Conservation (phyloP, 169 alveolate species). For the Ichthyophthirius multifiliis region DNA sequence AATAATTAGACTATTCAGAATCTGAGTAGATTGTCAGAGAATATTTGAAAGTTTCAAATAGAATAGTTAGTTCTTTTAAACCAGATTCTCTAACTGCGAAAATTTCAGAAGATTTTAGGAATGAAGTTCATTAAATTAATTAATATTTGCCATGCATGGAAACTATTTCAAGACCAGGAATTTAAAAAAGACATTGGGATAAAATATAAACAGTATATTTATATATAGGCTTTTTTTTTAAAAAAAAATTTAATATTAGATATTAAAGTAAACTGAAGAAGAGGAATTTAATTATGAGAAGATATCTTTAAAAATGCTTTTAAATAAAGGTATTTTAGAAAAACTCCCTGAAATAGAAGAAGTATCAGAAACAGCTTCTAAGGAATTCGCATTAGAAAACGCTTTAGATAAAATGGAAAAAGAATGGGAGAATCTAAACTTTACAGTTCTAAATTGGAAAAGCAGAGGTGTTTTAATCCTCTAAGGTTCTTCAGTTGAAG, state of each 20-base stretch:
- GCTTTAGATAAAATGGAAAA: slow-evolving; percentile 64
- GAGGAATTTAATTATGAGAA: slow-evolving; percentile 32
- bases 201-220: slow-evolving; percentile 21
- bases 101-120: slow-evolving; percentile 48
- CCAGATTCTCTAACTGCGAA: slow-evolving; percentile 35
- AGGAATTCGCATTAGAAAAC: slow-evolving; percentile 73
- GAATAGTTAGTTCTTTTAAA: slow-evolving; percentile 34
- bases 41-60: slow-evolving; percentile 7
- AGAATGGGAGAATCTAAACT: slow-evolving; percentile 80
- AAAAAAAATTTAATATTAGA: background rate
- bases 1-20: slow-evolving; percentile 35
- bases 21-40: slow-evolving; percentile 40
- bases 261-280: slow-evolving; percentile 12
- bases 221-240: background rate
- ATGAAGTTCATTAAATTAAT: slow-evolving; percentile 58
- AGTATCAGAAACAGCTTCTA: slow-evolving; percentile 72
- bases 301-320: slow-evolving; percentile 51
- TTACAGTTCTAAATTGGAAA: slow-evolving; percentile 73
- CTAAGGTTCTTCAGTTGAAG: slow-evolving; percentile 57
- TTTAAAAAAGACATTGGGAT: slow-evolving; percentile 83
- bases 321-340: slow-evolving; percentile 45
- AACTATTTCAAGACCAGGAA: slow-evolving; percentile 74
- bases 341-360: slow-evolving; percentile 60
- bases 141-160: slow-evolving; percentile 64
- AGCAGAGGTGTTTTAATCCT: slow-evolving; percentile 78